Evolutionary conservation across 257 asterid genomes (phyloP), one percentile per base, ranked within the genome.

Genomic region (Jacaranda mimosifolia): DNA sequence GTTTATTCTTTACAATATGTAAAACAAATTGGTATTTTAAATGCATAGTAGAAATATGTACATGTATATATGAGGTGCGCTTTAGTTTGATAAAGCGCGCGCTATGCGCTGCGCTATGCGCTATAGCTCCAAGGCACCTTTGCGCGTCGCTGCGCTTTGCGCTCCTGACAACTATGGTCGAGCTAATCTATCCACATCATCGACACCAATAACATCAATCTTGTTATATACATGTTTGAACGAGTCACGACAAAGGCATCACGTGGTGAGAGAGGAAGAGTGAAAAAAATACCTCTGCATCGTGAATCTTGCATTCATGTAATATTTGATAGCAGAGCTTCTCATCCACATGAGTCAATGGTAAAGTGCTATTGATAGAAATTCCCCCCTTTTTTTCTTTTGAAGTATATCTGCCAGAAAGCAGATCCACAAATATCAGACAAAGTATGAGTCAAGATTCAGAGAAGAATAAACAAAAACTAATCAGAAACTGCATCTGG

Each of bases 231-330:
- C 99, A 42, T 42, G 14, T 53, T 53, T 53, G 21, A 53, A 53
- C 19, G 2, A 26, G 19, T n/a, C 17, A 4, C 3, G 15, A 12
- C 7, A 38, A 57, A 65, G 42, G 26, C 57, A 55, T 40, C 36
- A 46, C 15, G 12, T 45, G 26, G 62, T 65, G 43, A 26, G 32
- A 26, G 75, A 70, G 73, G 55, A 77, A 70, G 76, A 81, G 70
- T 48, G 74, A 67, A 72, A 80, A 68, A 72, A 63, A 57, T 84
- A 96, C 99, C 98, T 96, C 98, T 51, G 99, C 98, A 84, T 96
- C 93, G 92, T 93, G 99, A 84, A 96, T 93, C 89, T 96, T 96
- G 91, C 91, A 96, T 80, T 96, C 99, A 4, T 96, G 98, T 78
- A 96, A 77, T 73, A 96, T 96, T 80, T 96, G 99, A 89, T 96